Conservation (phyloP, 495 filamentous ascomycete genomes). For the Trichoderma virens region DNA sequence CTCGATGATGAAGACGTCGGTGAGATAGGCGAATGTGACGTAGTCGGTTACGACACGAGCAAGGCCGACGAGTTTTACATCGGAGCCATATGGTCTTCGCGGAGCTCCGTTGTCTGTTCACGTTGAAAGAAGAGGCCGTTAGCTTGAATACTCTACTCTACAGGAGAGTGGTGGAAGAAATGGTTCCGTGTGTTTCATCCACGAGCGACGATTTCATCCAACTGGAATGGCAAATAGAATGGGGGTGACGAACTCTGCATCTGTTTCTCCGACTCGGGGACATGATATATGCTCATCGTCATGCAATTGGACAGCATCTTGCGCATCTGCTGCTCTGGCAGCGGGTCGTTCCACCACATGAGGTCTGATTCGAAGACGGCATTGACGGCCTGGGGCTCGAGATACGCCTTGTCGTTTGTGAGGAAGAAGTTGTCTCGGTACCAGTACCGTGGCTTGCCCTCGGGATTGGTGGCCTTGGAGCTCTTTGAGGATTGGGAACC, state of each 20-base stretch:
- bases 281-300: constrained; percentile 47
- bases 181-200: too few species aligned
- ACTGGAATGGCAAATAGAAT: constrained; percentile 14
- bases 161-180: too few species aligned
- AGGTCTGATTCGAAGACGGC: constrained; percentile 41
- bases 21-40: constrained; percentile 59
- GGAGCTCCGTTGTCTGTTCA: constrained; percentile 11
- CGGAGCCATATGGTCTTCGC: constrained; percentile 4
- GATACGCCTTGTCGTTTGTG: constrained; percentile 41
- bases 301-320: constrained; percentile 44
- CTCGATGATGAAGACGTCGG: constrained; percentile 56
- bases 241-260: constrained; percentile 17
- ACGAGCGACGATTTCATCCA: background rate
- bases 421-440: constrained; percentile 32
- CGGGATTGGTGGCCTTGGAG: constrained; percentile 4
- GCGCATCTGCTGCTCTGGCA: constrained; percentile 31
- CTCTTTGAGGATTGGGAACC: constrained; percentile 2
- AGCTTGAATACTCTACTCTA: constrained; percentile 9
- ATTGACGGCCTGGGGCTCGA: constrained; percentile 43
- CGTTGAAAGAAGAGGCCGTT: background rate
- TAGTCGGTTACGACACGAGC: constrained; percentile 58
- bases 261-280: constrained; percentile 22
- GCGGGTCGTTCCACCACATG: constrained; percentile 47
- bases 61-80: constrained; percentile 45
- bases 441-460: constrained; percentile 19